These are phyloP conservation scores for Coriolopsis trogii DNA, from an alignment of 1,284 basidiomycete species.

Conservation along the genomic window DNA sequence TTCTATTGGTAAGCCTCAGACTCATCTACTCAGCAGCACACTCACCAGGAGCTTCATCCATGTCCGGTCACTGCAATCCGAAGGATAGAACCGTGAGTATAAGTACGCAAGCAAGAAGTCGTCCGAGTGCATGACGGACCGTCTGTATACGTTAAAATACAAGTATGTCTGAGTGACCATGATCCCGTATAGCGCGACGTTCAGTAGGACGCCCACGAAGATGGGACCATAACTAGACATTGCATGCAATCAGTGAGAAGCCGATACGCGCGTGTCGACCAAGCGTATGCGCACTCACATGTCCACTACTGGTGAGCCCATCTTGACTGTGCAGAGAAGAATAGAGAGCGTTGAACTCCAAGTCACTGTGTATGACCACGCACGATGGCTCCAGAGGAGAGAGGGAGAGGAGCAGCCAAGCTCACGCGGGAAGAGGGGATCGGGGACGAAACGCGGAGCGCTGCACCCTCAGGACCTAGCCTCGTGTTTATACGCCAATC, in stretches of 20 bases:
- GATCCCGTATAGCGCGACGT: slow-evolving; percentile 42
- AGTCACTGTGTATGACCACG: neutral
- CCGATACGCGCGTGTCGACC: neutral
- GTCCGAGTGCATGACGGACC: slow-evolving; percentile 24
- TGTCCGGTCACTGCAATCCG: slow-evolving; percentile 27
- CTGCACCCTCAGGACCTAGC: neutral
- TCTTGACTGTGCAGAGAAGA: neutral
- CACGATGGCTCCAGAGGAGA: too few relatives aligned
- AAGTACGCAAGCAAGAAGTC: neutral
- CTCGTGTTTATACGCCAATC: slow-evolving; percentile 4
- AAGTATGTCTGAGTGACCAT: slow-evolving; percentile 43
- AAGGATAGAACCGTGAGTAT: neutral
- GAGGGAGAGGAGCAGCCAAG: neutral
- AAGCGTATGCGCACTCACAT: neutral
- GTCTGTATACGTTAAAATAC: slow-evolving; percentile 41
- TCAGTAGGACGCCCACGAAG: slow-evolving; percentile 41
- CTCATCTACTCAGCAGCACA: neutral
- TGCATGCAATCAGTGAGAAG: neutral
- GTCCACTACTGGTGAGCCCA: neutral
- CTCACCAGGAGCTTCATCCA: slow-evolving; percentile 38
- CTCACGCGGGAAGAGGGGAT: neutral
- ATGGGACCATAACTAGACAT: slow-evolving; percentile 40
- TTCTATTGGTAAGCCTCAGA: too few relatives aligned
- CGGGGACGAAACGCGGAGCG: neutral
- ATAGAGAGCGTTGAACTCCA: too few relatives aligned